Evolutionary conservation across 192 early-diverging fungal species (phyloP).

Genomic region (Podila horticola): DNA sequence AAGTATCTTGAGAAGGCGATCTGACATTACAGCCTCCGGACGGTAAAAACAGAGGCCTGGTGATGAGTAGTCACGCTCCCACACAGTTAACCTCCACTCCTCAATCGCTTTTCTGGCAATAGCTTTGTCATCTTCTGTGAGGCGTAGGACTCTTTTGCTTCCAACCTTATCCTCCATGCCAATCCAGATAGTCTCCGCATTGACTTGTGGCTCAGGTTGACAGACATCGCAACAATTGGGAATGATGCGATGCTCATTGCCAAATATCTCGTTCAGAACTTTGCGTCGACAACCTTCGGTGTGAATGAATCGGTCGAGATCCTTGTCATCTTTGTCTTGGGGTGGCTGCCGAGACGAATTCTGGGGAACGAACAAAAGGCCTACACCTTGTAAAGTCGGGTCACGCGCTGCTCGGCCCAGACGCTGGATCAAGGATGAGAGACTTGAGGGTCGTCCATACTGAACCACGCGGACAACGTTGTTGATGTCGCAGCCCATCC

Average conservation of each 20-base stretch:
- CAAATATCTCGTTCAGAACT: not conserved
- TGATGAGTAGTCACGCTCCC: not conserved
- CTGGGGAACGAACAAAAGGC: not conserved
- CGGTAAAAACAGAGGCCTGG: not conserved
- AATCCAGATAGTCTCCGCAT: too few species aligned
- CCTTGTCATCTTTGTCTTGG: not conserved
- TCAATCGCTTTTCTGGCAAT: not conserved
- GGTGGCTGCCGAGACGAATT: too few species aligned
- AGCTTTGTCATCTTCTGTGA: not conserved
- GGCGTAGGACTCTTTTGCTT: not conserved
- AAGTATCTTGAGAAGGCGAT: constrained; percentile 3
- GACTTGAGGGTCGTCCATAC: constrained; percentile 3
- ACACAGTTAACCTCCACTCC: not conserved
- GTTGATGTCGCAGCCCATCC: constrained; percentile 33
- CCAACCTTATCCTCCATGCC: not conserved
- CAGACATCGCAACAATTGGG: not conserved
- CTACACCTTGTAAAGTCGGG: constrained; percentile 6
- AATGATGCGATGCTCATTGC: not conserved
- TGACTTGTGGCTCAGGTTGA: not conserved
- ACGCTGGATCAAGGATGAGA: constrained; percentile 14
- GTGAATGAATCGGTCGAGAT: not conserved
- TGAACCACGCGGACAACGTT: constrained; percentile 21
- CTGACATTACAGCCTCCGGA: not conserved
- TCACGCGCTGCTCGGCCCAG: constrained; percentile 15
- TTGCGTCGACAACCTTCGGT: not conserved